Conservation (phyloP, 306 rosid genomes). For the Oemleria cerasiformis region DNA sequence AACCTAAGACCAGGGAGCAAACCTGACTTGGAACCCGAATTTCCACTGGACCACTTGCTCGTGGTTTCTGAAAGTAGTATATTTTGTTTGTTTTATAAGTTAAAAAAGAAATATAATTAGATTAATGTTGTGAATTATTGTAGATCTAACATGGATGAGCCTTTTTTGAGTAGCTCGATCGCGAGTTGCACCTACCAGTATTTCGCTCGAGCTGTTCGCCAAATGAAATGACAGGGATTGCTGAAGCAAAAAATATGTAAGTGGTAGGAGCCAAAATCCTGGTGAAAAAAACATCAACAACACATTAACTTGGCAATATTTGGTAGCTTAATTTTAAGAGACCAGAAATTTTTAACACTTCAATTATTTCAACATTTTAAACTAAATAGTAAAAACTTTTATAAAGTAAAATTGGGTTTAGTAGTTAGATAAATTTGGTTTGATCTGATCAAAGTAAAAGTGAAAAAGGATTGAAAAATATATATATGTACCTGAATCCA, state of each 20-base stretch:
- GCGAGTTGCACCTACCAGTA: conserved; percentile 46
- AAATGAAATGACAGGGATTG: conserved; percentile 81
- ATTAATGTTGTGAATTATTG: background rate
- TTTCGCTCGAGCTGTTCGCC: conserved; percentile 73
- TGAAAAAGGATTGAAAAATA: background rate
- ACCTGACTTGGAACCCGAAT: too few relatives aligned
- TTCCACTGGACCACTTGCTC: too few relatives aligned
- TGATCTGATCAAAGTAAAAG: background rate
- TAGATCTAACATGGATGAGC: background rate
- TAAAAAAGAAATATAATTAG: conserved; percentile 15
- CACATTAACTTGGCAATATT: background rate
- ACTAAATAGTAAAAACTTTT: too few relatives aligned
- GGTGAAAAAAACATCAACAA: conserved; percentile 19
- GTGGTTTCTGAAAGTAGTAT: too few relatives aligned
- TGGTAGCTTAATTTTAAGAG: too few relatives aligned
- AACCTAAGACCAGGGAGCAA: too few relatives aligned
- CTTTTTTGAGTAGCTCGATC: background rate
- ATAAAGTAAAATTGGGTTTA: too few relatives aligned
- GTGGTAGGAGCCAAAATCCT: conserved; percentile 95
- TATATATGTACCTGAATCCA: conserved; percentile 55
- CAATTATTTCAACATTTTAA: too few relatives aligned
- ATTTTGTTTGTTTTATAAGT: too few relatives aligned
- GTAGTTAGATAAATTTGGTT: too few relatives aligned
- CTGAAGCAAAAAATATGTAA: conserved; percentile 79
- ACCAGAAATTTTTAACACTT: too few relatives aligned